Evolutionary conservation across 306 rosid genomes (phyloP).

Genomic region (Geum urbanum): DNA sequence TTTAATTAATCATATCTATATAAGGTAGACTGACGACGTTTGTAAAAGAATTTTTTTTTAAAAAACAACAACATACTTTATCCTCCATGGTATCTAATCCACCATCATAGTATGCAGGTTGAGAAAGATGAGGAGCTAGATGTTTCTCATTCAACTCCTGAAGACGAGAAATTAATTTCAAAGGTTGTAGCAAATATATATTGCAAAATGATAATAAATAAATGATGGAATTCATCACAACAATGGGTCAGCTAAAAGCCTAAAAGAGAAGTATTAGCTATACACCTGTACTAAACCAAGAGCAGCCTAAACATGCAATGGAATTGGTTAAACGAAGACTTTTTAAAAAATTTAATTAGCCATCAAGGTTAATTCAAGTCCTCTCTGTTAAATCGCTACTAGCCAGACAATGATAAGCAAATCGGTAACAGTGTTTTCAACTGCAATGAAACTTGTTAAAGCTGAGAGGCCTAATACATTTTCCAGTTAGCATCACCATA

Average conservation of each 20-base stretch:
- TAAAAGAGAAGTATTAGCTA: neutral
- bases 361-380: neutral
- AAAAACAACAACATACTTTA: too few relatives aligned
- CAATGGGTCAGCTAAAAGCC: neutral
- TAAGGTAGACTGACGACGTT: neutral
- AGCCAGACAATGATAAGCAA: neutral
- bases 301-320: slow-evolving; percentile 1
- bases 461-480: slow-evolving; percentile 1
- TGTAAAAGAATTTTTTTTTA: too few relatives aligned
- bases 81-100: slow-evolving; percentile 15
- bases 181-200: neutral
- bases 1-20: neutral
- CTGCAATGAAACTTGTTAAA: slow-evolving; percentile 13
- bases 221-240: slow-evolving; percentile 1
- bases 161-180: slow-evolving; percentile 14
- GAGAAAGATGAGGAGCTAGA: neutral
- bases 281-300: neutral
- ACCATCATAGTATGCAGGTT: neutral
- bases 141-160: slow-evolving; percentile 20
- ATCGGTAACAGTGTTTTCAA: neutral
- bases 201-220: too few relatives aligned
- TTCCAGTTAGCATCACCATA: neutral
- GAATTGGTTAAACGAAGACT: slow-evolving; percentile 21
- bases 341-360: slow-evolving; percentile 1
- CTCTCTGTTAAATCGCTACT: slow-evolving; percentile 11